These are phyloP conservation scores for Metschnikowia reukaufii DNA, from an alignment of 805 yeast species.

Conservation along the genomic window DNA sequence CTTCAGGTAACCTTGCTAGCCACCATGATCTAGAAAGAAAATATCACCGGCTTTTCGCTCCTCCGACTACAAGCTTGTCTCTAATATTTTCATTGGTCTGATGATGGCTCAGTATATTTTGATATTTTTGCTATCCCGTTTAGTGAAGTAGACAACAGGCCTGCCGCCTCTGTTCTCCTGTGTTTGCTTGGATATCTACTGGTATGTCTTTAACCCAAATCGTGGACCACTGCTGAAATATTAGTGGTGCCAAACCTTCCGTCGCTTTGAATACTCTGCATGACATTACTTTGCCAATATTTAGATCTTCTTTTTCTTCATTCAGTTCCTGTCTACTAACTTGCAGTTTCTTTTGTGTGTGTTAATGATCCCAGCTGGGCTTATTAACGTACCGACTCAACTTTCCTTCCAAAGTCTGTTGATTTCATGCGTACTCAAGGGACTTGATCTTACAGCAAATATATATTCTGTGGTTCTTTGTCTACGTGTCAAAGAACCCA, in stretches of 20 bases:
- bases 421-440: conserved; percentile 22
- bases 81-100: conserved; percentile 14
- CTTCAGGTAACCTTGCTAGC: background rate
- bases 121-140: conserved; percentile 34
- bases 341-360: conserved; percentile 14
- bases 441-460: conserved; percentile 21
- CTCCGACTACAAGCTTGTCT: conserved; percentile 8
- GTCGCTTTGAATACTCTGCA: no score
- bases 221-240: no score
- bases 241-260: no score
- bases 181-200: conserved; percentile 19
- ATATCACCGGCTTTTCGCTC: conserved; percentile 5
- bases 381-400: conserved; percentile 10
- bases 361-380: conserved; percentile 17
- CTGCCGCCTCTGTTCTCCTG: conserved; percentile 24
- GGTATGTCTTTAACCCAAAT: conserved; percentile 13
- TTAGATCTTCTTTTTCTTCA: background rate
- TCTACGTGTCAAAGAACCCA: conserved; percentile 20
- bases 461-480: conserved; percentile 21
- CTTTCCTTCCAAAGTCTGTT: conserved; percentile 16
- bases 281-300: no score
- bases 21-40: background rate
- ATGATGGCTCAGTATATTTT: conserved; percentile 31
- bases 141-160: conserved; percentile 34
- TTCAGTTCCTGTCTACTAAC: conserved; percentile 1